Base-by-base conservation (phyloP, 345 rosid genomes). In the Passiflora organensis region DNA sequence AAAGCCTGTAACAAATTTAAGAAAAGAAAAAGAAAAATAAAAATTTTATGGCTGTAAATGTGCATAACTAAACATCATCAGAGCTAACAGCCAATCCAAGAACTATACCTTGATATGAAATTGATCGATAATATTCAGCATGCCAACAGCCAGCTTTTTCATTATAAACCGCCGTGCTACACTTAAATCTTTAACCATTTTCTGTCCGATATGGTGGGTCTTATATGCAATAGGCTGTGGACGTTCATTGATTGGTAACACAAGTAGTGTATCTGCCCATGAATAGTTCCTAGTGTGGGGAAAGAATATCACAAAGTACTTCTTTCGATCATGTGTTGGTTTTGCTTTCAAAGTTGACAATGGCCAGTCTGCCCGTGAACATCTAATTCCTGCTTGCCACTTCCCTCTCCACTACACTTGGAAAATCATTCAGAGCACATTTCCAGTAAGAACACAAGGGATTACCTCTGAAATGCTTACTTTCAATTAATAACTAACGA, bases 361-460 rank as follows among this genome's bases (percentile, higher is more conserved):
- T 16, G 99, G 97, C 82, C 96, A 85, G 79, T 89, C 97, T 11
- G 89, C 88, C 68, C 82, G 90, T 38, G 88, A 89, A 60, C 99
- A 94, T 74, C 84, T 79, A 55, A 94, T 87, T 76, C 97, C 97
- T 21, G 91, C 93, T 32, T 85, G 91, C 99, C 99, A 94, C 80
- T 72, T 87, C 34, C 97, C 99, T 76, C 99, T 83, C 99, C 97
- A 93, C 97, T 93, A 58, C 48, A 73, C 61, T 76, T 66, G 76
- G 59, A 56, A 56, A 67, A 58, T 54, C 53, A 62, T 5, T 41
- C 58, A 50, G 45, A 55, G 39, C 20, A 43, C 2, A 43, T 16
- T 51, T 62, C 42, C 23, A 20, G 34, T 42, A 34, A 41, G 50
- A 14, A 20, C 24, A 45, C 23, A 25, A 21, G 36, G 56, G 37